Conservation (phyloP, 495 filamentous ascomycete species). For the Xylaria venustula region DNA sequence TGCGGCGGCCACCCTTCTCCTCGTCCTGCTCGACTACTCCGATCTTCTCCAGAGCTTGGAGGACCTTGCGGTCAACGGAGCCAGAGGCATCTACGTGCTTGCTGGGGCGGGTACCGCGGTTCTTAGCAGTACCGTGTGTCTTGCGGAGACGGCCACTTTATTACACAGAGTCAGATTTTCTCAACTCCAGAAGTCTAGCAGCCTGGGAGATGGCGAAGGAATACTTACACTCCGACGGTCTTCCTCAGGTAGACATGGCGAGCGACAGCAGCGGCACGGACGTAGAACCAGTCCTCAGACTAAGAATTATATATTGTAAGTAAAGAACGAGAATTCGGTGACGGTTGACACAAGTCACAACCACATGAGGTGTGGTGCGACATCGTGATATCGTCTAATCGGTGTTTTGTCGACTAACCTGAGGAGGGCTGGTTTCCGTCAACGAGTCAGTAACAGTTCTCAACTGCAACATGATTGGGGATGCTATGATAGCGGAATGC, state of each 20-base stretch:
- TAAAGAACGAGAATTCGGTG: background rate
- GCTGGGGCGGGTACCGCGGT: constrained; percentile 86
- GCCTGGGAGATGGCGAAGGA: background rate
- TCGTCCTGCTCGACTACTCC: constrained; percentile 94
- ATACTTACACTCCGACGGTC: constrained; percentile 78
- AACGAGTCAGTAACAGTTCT: constrained; percentile 1
- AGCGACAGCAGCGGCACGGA: constrained; percentile 91
- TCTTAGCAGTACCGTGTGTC: constrained; percentile 93
- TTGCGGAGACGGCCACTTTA: constrained; percentile 52
- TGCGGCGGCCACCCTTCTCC: constrained; percentile 95
- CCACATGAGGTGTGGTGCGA: background rate
- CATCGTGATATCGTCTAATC: background rate
- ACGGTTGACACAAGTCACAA: background rate
- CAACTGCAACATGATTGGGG: too few species aligned
- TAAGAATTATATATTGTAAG: background rate
- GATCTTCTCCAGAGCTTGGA: constrained; percentile 98
- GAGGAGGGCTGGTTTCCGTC: constrained; percentile 9
- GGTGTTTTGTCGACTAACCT: constrained; percentile 4
- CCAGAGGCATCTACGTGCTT: constrained; percentile 96
- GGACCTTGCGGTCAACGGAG: constrained; percentile 90
- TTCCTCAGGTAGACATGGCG: constrained; percentile 99
- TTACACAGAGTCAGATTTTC: constrained; percentile 1
- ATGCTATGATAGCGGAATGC: too few species aligned
- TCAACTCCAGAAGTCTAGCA: background rate
- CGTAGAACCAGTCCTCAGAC: constrained; percentile 87